Evolutionary conservation across 2,329 filamentous ascomycete genomes (phyloP), one percentile per base, ranked within the genome.

Genomic region (Sporothrix euskadiensis): DNA sequence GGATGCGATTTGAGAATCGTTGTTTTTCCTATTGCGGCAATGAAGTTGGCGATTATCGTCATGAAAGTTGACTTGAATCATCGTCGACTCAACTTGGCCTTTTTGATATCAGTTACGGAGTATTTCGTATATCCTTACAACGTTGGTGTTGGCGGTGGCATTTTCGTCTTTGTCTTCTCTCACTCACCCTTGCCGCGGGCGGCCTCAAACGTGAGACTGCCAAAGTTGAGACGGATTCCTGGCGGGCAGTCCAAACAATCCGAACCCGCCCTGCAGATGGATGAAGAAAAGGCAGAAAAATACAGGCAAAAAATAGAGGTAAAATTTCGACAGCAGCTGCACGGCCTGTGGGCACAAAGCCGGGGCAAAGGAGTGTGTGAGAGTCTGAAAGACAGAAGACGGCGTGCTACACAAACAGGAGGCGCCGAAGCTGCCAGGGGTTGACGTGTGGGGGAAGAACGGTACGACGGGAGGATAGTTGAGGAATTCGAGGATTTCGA

Each of bases 391-490:
- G 26, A 56, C 47, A 54, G 26, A 39, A 71, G 9, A 71, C 39
- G 49, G 54, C n/a, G 52, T 16, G 56, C 69, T 56, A 71, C 69
- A 71, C 69, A 71, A 56, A 71, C 69, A 71, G 69, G 69, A 61
- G 69, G 69, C 41, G 39, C 32, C n/a, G 39, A 49, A 30, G 35
- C 19, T 35, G 30, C 47, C 52, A 70, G 52, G 66, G 68, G 52
- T 39, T 39, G 66, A 14, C 16, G 66, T 22, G 14, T 68, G 47
- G 52, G 44, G 65, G 47, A 52, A 68, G 41, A 52, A 52, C 65
- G 47, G 65, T 52, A 68, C 22, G 22, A 47, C 26, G n/a, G n/a
- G 26, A 22, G 52, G 52, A 56, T 14, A 6, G 26, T 56, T 56
- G n/a, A 56, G 52, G n/a, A 2, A 26, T 26, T 26, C 26, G 26